Base-by-base conservation (phyloP, 768 basidiomycete species). In the Lentinula detonsa region DNA sequence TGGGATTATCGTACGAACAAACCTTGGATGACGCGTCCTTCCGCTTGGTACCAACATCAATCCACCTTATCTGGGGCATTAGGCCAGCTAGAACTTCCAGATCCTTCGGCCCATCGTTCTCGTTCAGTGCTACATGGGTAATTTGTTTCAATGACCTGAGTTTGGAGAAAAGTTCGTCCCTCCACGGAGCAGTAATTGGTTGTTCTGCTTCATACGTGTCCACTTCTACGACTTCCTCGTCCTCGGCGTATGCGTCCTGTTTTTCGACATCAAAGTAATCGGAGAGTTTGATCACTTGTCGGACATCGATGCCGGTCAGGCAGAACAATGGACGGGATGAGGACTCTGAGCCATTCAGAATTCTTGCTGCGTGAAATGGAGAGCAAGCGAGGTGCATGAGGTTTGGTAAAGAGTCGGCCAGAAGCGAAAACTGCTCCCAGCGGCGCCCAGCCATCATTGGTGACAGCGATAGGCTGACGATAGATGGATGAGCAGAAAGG, bases 351-450 rank as follows among this genome's bases (percentile, higher is more conserved):
- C 33, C 50, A 35, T 52, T 21, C 9, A 52, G 15, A 16, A 54
- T 54, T 33, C 40, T 18, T 18, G 35, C 53, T 39, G 53, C 35
- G 10, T 54, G 53, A 23, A 21, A 54, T 54, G 53, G 37, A 39
- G 53, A 39, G 35, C 53, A 54, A 39, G 37, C 39, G 35, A 54
- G 34, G 37, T 54, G 35, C 53, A 54, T 54, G 53, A 54, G 53
- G 39, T 54, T 54, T 10, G 53, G 53, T 18, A 54, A 39, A 37
- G 34, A n/a, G 53, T 39, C 35, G 37, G 34, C 18, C 3, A 34
- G 18, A 18, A 54, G 5, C 8, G 53, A 54, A 8, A 54, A 9
- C 18, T 37, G 35, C 35, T 35, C 53, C 34, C 53, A 54, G 34
- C 53, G 53, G 16, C 53, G 33, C 11, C 53, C 53, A 8, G 53